Evolutionary conservation across 257 asterid genomes (phyloP).

Genomic region (Salvia hispanica): DNA sequence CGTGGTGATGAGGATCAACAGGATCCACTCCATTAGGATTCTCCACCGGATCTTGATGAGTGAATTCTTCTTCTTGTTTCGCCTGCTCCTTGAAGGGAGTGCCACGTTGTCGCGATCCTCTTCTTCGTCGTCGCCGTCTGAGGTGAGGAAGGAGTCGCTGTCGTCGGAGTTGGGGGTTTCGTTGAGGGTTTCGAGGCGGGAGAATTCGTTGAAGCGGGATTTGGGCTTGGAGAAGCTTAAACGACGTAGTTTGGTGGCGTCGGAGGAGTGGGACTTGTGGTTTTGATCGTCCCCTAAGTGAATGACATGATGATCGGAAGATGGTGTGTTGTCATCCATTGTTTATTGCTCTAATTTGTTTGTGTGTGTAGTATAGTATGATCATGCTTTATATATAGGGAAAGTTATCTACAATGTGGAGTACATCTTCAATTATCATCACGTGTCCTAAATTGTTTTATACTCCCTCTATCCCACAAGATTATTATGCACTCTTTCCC

Average conservation of each 20-base stretch:
- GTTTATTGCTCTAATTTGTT: neutral
- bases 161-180: conserved; percentile 18
- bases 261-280: neutral
- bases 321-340: conserved; percentile 1
- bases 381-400: conserved; percentile 15
- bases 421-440: too few species aligned
- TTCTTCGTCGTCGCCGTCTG: conserved; percentile 32
- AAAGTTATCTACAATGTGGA: too few species aligned
- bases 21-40: conserved; percentile 41
- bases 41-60: conserved; percentile 32
- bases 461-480: too few species aligned
- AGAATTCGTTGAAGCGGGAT: conserved; percentile 51
- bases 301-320: conserved; percentile 46
- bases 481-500: too few species aligned
- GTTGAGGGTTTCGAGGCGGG: conserved; percentile 31
- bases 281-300: conserved; percentile 38
- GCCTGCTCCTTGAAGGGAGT: neutral
- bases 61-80: conserved; percentile 17
- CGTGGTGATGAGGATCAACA: conserved; percentile 40
- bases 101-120: neutral
- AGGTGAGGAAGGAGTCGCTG: conserved; percentile 22
- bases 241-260: conserved; percentile 34
- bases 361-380: neutral
- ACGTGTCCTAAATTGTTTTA: too few species aligned
- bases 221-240: conserved; percentile 62